These are phyloP conservation scores for Candida lessepsii DNA, from an alignment of 805 yeast species.

Conservation along the genomic window DNA sequence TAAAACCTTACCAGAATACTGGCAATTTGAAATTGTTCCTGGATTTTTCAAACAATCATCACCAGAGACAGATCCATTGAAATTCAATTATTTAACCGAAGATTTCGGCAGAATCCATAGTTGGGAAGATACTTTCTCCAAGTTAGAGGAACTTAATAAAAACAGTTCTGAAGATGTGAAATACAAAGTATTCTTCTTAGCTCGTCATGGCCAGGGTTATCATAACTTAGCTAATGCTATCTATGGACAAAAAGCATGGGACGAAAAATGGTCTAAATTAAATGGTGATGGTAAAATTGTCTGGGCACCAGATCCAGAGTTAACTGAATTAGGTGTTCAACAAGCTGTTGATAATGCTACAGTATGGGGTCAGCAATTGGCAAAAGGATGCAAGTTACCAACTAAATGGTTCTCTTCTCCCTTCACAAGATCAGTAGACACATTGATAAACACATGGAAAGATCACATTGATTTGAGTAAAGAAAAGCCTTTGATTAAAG, in stretches of 20 bases:
- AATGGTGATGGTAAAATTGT: slow-evolving; percentile 46
- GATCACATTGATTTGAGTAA: slow-evolving; percentile 24
- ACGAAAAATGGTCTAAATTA: slow-evolving; percentile 42
- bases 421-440: slow-evolving; percentile 48
- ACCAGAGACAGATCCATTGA: slow-evolving; percentile 37
- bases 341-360: slow-evolving; percentile 46
- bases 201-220: slow-evolving; percentile 55
- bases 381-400: slow-evolving; percentile 34
- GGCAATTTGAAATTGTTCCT: slow-evolving; percentile 42
- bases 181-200: slow-evolving; percentile 48
- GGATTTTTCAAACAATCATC: slow-evolving; percentile 46
- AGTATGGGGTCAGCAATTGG: slow-evolving; percentile 32
- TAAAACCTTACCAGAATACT: slow-evolving; percentile 16
- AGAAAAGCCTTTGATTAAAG: slow-evolving; percentile 39
- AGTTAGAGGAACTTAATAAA: slow-evolving; percentile 37
- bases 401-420: slow-evolving; percentile 48
- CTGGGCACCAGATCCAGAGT: slow-evolving; percentile 54
- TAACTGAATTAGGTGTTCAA: slow-evolving; percentile 44
- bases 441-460: slow-evolving; percentile 48
- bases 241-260: slow-evolving; percentile 49
- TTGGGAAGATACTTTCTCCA: slow-evolving; percentile 32
- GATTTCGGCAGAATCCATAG: slow-evolving; percentile 42
- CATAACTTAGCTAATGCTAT: slow-evolving; percentile 48
- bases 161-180: slow-evolving; percentile 22
- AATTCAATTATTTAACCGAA: slow-evolving; percentile 41